Conservation (phyloP, 192 early-diverging fungal species). For the Linnemannia exigua region DNA sequence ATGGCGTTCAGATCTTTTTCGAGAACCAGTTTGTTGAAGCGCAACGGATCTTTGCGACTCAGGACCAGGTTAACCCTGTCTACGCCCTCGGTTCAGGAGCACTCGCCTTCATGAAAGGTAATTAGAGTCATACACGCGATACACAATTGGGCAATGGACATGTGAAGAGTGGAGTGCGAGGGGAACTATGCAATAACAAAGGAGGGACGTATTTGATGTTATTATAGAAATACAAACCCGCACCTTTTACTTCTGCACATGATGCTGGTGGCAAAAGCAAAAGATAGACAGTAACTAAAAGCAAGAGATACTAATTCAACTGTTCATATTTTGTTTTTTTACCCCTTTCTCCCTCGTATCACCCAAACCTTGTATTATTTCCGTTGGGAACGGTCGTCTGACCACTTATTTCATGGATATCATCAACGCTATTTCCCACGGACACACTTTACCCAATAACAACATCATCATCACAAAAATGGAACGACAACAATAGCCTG, state of each 20-base stretch:
- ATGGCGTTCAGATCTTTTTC: constrained; percentile 64
- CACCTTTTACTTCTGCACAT: not conserved
- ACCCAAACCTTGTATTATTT: not conserved
- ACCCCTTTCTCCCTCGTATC: not conserved
- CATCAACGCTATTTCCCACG: not conserved
- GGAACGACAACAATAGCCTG: constrained; percentile 30
- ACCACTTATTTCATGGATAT: constrained; percentile 2
- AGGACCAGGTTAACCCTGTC: constrained; percentile 63
- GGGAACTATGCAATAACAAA: not conserved
- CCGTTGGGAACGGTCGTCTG: not conserved
- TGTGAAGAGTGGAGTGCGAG: not conserved
- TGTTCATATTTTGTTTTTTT: too few relatives aligned
- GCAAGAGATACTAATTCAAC: not conserved
- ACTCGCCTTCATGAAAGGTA: constrained; percentile 72
- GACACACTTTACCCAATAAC: not conserved
- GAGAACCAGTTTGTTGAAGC: constrained; percentile 68
- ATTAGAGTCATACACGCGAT: not conserved
- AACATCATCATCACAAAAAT: not conserved
- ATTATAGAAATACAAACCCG: not conserved
- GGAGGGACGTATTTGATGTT: not conserved
- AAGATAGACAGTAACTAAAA: not conserved
- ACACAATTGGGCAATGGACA: not conserved
- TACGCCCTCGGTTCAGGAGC: constrained; percentile 67
- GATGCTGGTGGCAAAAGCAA: not conserved
- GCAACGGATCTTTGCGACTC: constrained; percentile 62